Conservation (phyloP, 225 moss, liverwort and hornwort genomes). For the Neckera pumila region DNA sequence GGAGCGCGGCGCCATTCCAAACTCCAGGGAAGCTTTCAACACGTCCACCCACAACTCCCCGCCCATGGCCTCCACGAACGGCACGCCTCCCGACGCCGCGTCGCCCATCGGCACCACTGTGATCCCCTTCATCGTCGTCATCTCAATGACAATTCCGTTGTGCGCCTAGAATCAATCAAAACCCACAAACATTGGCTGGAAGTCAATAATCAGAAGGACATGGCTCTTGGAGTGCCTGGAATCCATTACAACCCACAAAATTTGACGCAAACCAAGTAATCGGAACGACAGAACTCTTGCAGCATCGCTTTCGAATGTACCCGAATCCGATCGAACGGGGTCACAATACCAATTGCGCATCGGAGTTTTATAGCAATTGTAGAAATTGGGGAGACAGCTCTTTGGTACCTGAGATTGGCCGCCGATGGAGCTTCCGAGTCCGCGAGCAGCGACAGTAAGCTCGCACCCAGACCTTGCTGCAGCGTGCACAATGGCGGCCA, state of each 20-base stretch:
- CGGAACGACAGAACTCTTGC: not conserved
- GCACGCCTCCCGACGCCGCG: not conserved
- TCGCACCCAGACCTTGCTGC: constrained; percentile 6
- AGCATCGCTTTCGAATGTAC: not conserved
- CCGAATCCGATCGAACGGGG: too few relatives aligned
- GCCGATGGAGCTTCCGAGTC: constrained; percentile 22
- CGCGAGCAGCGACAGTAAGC: constrained; percentile 38
- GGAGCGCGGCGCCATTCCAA: constrained; percentile 55
- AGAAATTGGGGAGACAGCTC: not conserved
- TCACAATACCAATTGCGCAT: not conserved
- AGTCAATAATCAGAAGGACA: too few relatives aligned
- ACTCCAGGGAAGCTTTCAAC: constrained; percentile 35
- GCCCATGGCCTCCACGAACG: constrained; percentile 63
- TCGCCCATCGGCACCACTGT: constrained; percentile 25
- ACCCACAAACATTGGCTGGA: too few relatives aligned
- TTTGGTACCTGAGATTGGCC: constrained; percentile 36
- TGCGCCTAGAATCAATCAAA: not conserved
- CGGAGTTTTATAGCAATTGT: not conserved
- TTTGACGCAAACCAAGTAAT: too few relatives aligned
- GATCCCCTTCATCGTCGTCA: constrained; percentile 22
- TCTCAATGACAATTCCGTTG: constrained; percentile 35
- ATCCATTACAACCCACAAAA: not conserved
- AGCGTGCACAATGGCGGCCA: constrained; percentile 11
- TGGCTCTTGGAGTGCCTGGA: not conserved
- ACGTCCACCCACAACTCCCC: constrained; percentile 87